These are phyloP conservation scores for Cicer yamashitae DNA, from an alignment of 306 rosid species.

Conservation along the genomic window DNA sequence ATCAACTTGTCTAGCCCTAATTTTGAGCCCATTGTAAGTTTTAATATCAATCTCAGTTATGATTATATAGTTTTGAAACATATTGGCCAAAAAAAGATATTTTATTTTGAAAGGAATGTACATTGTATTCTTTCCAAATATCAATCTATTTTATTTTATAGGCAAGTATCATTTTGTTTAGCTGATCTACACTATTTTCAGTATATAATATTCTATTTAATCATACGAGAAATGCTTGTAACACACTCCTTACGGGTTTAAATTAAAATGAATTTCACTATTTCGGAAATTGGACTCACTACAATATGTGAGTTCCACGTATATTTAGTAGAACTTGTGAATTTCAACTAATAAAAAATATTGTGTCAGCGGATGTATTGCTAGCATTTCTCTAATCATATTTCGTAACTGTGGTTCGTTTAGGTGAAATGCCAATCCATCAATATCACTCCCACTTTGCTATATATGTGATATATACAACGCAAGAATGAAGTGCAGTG, in stretches of 20 bases:
- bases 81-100: background rate
- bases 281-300: no score
- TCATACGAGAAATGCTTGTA: background rate
- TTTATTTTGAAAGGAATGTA: background rate
- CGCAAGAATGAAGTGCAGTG: background rate
- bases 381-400: no score
- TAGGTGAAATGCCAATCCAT: no score
- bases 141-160: conserved; percentile 6
- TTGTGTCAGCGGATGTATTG: no score
- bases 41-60: conserved; percentile 5
- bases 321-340: no score
- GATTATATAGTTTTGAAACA: conserved; percentile 13
- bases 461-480: no score
- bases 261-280: no score
- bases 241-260: no score
- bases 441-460: no score
- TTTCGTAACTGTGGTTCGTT: no score
- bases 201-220: background rate
- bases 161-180: conserved; percentile 31
- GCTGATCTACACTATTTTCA: conserved; percentile 19
- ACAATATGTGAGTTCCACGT: no score
- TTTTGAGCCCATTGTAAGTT: conserved; percentile 76
- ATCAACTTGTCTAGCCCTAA: conserved; percentile 76
- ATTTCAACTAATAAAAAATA: no score
- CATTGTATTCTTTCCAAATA: conserved; percentile 9